Percentiles rank a stretch among this genome's conserved stretches.
These are phyloP conservation scores for Fusarium aywerte DNA, from an alignment of 2,329 filamentous ascomycete species.

Conservation along the genomic window DNA sequence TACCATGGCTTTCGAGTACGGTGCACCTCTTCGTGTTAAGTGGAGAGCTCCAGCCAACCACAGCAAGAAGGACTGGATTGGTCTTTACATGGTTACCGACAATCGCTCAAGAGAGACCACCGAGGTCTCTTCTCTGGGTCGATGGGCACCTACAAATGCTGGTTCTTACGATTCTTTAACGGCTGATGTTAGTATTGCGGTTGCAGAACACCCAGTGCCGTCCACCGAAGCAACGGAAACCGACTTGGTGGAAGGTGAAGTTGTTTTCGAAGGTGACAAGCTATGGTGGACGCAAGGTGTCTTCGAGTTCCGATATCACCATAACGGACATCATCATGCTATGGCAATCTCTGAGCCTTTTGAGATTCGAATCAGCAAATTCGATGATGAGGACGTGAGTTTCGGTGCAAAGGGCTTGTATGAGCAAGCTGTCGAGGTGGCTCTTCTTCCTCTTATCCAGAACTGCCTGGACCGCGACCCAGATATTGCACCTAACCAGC, in stretches of 20 bases:
- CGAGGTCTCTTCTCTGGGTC: constrained; percentile 83
- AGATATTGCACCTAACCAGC: constrained; percentile 84
- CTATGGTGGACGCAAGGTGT: constrained; percentile 97
- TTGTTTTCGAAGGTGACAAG: constrained; percentile 90
- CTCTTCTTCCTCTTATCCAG: constrained; percentile 82
- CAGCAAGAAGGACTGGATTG: constrained; percentile 93
- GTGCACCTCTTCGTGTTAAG: constrained; percentile 85
- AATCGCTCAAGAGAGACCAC: constrained; percentile 88
- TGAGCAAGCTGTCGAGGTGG: constrained; percentile 76
- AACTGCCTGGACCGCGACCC: constrained; percentile 95
- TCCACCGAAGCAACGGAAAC: constrained; percentile 63
- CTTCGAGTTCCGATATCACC: constrained; percentile 97
- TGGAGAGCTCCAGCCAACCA: constrained; percentile 93
- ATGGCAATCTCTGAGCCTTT: constrained; percentile 96
- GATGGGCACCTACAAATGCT: constrained; percentile 85
- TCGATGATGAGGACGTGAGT: constrained; percentile 78
- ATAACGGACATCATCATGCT: constrained; percentile 89
- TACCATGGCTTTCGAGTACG: constrained; percentile 86
- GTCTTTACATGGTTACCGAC: constrained; percentile 94
- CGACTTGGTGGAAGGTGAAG: constrained; percentile 79
- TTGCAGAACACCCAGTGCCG: constrained; percentile 70
- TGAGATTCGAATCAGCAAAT: constrained; percentile 84
- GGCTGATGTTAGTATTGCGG: constrained; percentile 80
- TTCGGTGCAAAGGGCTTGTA: constrained; percentile 69
- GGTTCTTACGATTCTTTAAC: constrained; percentile 80